Evolutionary conservation across 2,329 filamentous ascomycete genomes (phyloP).

Genomic region (Clarireedia hainanense): DNA sequence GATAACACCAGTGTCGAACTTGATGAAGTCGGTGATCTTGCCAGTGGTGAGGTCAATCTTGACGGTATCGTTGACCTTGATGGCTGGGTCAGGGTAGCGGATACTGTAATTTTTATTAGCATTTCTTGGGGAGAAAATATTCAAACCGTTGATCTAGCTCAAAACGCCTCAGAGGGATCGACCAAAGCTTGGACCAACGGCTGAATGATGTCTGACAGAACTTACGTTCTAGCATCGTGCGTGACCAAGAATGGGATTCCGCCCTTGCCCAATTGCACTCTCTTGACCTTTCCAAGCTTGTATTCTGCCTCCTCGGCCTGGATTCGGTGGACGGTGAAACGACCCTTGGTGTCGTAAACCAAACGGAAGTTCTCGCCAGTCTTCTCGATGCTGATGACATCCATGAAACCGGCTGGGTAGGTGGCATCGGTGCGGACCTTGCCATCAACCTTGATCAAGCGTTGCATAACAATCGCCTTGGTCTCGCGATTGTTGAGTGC

Average conservation of each 20-base stretch:
- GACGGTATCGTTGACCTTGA: slow-evolving; percentile 99
- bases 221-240: slow-evolving; percentile 99
- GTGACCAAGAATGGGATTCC: slow-evolving; percentile 99
- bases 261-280: slow-evolving; percentile 97
- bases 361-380: slow-evolving; percentile 99
- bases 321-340: slow-evolving; percentile 99
- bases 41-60: slow-evolving; percentile 96
- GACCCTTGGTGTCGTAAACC: slow-evolving; percentile 99
- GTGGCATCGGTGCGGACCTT: slow-evolving; percentile 99
- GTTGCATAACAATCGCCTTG: slow-evolving; percentile 98
- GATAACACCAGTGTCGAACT: slow-evolving; percentile 96
- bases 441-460: slow-evolving; percentile 98
- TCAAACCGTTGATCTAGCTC: slow-evolving; percentile 31
- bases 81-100: slow-evolving; percentile 94
- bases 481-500: slow-evolving; percentile 97
- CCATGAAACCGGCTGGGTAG: slow-evolving; percentile 98
- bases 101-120: slow-evolving; percentile 55
- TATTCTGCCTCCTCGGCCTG: slow-evolving; percentile 97
- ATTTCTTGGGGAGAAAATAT: slow-evolving; percentile 23
- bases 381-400: slow-evolving; percentile 99
- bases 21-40: slow-evolving; percentile 98
- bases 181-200: slow-evolving; percentile 99
- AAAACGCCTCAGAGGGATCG: slow-evolving; percentile 34
- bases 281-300: slow-evolving; percentile 99
- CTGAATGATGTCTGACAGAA: slow-evolving; percentile 98